A percentile compares a stretch with the other conserved stretches of the same genome.
Evolutionary conservation across 139 green algal genomes (phyloP).

Genomic region (Microglena sp.): DNA sequence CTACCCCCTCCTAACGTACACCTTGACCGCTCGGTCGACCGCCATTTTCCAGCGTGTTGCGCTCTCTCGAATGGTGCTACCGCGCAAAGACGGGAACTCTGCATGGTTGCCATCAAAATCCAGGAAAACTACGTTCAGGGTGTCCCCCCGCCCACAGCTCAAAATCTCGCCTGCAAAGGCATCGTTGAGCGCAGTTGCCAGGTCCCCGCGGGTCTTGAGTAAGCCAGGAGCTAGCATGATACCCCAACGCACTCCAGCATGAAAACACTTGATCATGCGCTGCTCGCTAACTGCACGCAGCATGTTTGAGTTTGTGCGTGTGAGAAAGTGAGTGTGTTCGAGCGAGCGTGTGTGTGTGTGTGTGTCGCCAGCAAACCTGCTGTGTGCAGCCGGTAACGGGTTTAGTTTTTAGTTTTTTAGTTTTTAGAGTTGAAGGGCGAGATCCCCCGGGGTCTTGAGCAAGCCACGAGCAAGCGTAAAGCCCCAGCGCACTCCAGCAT

Average conservation of each 20-base stretch:
- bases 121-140: slow-evolving; percentile 41
- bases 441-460: slow-evolving; percentile 26
- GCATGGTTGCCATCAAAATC: slow-evolving; percentile 17
- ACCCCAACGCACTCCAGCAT: slow-evolving; percentile 50
- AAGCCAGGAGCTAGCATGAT: slow-evolving; percentile 27
- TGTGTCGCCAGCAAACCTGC: background rate
- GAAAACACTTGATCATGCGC: slow-evolving; percentile 54
- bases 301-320: background rate
- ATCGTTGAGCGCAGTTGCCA: slow-evolving; percentile 45
- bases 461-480: slow-evolving; percentile 28
- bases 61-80: slow-evolving; percentile 18
- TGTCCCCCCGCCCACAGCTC: slow-evolving; percentile 31
- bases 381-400: background rate
- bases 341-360: background rate
- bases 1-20: slow-evolving; percentile 29
- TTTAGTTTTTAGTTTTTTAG: background rate
- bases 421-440: too few species aligned
- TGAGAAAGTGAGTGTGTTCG: background rate
- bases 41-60: slow-evolving; percentile 21
- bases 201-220: slow-evolving; percentile 27
- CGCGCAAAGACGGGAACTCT: slow-evolving; percentile 24
- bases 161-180: slow-evolving; percentile 45
- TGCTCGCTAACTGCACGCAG: background rate
- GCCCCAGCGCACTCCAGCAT: slow-evolving; percentile 50
- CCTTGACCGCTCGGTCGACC: slow-evolving; percentile 25